Evolutionary conservation across 2,329 filamentous ascomycete species (phyloP).

Genomic region (Colletotrichum aenigma): DNA sequence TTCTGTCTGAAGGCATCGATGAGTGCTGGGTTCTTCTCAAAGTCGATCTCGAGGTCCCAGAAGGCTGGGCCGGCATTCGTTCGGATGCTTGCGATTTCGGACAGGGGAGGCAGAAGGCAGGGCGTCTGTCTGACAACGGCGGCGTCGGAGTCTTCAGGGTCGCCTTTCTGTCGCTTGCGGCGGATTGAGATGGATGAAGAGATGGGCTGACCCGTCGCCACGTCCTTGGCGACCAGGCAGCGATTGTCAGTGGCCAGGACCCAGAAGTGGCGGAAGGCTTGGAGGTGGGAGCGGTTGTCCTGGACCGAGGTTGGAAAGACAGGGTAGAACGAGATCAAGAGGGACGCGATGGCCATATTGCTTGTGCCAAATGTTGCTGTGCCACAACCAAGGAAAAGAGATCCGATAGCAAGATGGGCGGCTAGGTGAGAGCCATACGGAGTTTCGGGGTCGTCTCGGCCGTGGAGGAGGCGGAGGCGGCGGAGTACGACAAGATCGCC

Average conservation of each 20-base stretch:
- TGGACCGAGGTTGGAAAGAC: conserved; percentile 88
- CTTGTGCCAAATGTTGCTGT: conserved; percentile 91
- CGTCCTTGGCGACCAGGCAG: conserved; percentile 86
- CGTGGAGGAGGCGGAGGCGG: conserved; percentile 85
- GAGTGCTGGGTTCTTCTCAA: conserved; percentile 66
- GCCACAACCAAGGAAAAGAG: conserved; percentile 90
- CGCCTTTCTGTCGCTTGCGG: conserved; percentile 48
- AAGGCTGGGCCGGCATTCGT: conserved; percentile 69
- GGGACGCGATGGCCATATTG: conserved; percentile 81
- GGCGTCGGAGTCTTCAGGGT: not conserved
- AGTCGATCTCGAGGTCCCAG: conserved; percentile 84
- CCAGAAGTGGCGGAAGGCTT: conserved; percentile 98
- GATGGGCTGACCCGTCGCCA: conserved; percentile 81
- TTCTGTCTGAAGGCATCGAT: conserved; percentile 67
- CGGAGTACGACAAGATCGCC: conserved; percentile 87
- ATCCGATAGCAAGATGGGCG: conserved; percentile 87
- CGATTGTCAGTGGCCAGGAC: conserved; percentile 89
- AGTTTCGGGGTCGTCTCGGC: conserved; percentile 80
- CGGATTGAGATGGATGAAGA: conserved; percentile 72
- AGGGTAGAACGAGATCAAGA: conserved; percentile 93
- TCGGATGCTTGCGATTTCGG: conserved; percentile 62
- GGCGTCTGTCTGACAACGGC: conserved; percentile 54
- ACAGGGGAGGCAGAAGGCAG: conserved; percentile 68
- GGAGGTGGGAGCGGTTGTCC: conserved; percentile 92
- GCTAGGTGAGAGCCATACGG: conserved; percentile 95